Percentiles rank a stretch among this genome's conserved stretches.
These are phyloP conservation scores for Agastache rugosa DNA, from an alignment of 257 asterid species.

Conservation along the genomic window DNA sequence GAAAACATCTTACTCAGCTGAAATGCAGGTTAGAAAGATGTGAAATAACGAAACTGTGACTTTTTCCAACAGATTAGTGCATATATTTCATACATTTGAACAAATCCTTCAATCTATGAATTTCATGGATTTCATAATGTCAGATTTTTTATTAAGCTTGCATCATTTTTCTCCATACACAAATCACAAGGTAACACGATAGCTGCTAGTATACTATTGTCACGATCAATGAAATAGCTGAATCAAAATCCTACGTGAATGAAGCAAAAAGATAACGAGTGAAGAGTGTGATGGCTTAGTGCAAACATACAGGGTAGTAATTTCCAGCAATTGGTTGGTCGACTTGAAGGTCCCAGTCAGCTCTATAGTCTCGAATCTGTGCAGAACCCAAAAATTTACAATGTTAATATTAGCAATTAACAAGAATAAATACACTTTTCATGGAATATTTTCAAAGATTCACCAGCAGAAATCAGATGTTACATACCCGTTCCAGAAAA, in stretches of 20 bases:
- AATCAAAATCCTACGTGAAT: slow-evolving; percentile 3
- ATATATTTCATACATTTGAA: background rate
- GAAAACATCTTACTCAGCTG: background rate
- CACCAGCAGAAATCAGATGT: slow-evolving; percentile 19
- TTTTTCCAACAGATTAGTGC: slow-evolving; percentile 9
- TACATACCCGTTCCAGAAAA: slow-evolving; percentile 80
- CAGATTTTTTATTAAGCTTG: background rate
- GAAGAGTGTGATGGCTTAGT: background rate
- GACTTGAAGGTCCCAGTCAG: slow-evolving; percentile 82
- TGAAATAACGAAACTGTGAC: background rate
- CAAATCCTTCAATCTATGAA: background rate
- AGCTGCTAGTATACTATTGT: background rate
- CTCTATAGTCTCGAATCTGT: slow-evolving; percentile 74
- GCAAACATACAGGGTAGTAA: slow-evolving; percentile 74
- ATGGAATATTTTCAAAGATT: background rate
- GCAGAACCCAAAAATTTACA: slow-evolving; percentile 20
- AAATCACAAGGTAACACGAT: slow-evolving; percentile 6
- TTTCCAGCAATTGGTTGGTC: slow-evolving; percentile 84
- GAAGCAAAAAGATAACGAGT: background rate
- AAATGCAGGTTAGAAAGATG: background rate
- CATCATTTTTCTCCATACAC: background rate
- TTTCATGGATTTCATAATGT: background rate
- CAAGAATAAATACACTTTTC: background rate
- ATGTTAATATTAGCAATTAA: slow-evolving; percentile 9
- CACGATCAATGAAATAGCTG: background rate